These are phyloP conservation scores for Endotrypanum monterogeii DNA, from an alignment of 208 protist species.

Conservation along the genomic window DNA sequence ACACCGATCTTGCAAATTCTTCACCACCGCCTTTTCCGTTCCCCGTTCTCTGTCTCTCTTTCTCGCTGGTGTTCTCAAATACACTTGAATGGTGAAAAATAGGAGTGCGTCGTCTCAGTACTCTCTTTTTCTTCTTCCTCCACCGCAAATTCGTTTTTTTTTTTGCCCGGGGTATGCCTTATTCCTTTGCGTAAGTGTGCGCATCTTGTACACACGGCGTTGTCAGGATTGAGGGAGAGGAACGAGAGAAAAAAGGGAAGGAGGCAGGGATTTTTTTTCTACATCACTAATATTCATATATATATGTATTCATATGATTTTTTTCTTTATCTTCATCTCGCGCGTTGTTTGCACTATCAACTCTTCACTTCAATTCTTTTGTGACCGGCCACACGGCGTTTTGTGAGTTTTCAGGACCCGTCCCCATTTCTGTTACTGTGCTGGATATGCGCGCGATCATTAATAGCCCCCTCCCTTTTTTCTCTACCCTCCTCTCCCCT, in stretches of 20 bases:
- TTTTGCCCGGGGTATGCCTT: not conserved
- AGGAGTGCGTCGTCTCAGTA: too few relatives aligned
- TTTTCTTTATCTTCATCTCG: conserved; percentile 1
- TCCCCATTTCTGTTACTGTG: conserved; percentile 19
- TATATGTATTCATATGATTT: conserved; percentile 5
- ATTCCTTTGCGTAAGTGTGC: not conserved
- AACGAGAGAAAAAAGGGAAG: not conserved
- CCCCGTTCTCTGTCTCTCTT: too few relatives aligned
- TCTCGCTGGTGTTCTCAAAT: too few relatives aligned
- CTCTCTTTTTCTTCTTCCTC: too few relatives aligned
- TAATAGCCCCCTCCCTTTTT: too few relatives aligned
- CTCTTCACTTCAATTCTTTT: not conserved
- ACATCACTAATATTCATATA: too few relatives aligned
- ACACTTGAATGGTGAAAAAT: too few relatives aligned
- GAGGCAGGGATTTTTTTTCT: too few relatives aligned
- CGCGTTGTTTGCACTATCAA: not conserved
- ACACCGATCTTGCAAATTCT: not conserved
- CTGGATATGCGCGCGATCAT: not conserved
- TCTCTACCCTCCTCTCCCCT: not conserved
- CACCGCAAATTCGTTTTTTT: too few relatives aligned
- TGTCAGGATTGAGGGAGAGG: not conserved
- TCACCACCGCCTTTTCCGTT: too few relatives aligned
- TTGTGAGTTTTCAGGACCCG: not conserved
- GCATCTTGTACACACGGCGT: not conserved
- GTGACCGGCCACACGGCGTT: not conserved